Base-by-base conservation (phyloP, 202 grass and related monocot genomes). In the Alloteropsis angusta region DNA sequence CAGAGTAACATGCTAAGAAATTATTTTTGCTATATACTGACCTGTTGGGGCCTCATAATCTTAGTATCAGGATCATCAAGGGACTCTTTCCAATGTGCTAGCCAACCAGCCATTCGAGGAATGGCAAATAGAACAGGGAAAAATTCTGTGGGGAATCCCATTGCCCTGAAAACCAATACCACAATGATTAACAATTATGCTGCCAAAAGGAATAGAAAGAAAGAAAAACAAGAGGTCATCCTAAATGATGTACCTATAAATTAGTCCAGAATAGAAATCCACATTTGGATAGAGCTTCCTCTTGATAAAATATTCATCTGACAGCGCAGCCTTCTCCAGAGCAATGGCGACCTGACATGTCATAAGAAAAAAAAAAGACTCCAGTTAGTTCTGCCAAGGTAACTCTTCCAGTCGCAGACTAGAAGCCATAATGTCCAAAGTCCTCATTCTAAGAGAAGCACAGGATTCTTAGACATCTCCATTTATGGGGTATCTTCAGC, bases 281-380 rank as follows among this genome's bases (percentile, higher is more conserved):
- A 98, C 92, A 91, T 95, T 98, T 23, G 96, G 96, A 89, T 98
- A 95, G 9, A 98, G 81, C 87, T 95, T 98, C 84, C 95, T 92
- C 85, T 93, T 95, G 46, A 98, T 60, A 77, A 98, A 98, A 78
- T 98, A 95, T 21, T 93, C 88, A 8, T 98, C 96, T 68, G 96
- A 98, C 48, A 98, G 57, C 72, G 96, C 92, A 80, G 96, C 92
- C 83, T 98, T 98, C 81, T 98, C 96, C 68, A 98, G 65, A 63
- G 96, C 92, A 88, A 98, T 87, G 60, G 92, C 92, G 0, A 98
- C 96, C 96, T 98, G 80, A 43, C 11, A 77, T 48, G 10, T 4
- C 65, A 81, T 37, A 39, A 72, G n/a, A 64, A 76, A 71, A 58
- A 46, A 84, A 55, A 48, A 49, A 80, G 11, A 11, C 37, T 15